phyloP scores from a whole-genome alignment of 1,284 basidiomycete genomes.

The Athelia psychrophila region DNA sequence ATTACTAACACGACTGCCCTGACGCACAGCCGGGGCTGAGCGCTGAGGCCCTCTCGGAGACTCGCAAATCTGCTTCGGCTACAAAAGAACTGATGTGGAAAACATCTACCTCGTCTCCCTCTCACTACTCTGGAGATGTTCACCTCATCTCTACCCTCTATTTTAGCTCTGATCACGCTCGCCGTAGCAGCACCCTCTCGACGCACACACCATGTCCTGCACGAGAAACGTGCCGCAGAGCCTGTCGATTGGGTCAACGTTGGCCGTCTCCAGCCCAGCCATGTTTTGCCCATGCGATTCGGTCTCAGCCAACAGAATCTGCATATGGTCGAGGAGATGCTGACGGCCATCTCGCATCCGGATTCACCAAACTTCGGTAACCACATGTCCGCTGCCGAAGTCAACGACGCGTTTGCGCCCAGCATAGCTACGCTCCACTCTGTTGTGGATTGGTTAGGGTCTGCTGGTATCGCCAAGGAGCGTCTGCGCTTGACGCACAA shows the following conservation, averaged over 20 bases:
- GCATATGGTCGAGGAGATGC: conserved; percentile 36
- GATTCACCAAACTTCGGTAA: conserved; percentile 33
- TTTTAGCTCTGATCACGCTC: too few relatives aligned
- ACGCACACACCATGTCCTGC: conserved; percentile 27
- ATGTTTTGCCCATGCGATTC: conserved; percentile 40
- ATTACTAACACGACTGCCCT: too few relatives aligned
- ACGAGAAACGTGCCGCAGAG: conserved; percentile 35
- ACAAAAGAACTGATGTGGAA: too few relatives aligned
- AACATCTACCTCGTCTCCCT: too few relatives aligned
- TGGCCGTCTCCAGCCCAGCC: conserved; percentile 29
- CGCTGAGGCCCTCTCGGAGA: too few relatives aligned
- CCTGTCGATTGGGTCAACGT: conserved; percentile 31
- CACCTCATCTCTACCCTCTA: too few relatives aligned
- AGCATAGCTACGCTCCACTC: conserved; percentile 32
- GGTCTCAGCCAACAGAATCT: conserved; percentile 45
- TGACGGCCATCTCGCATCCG: conserved; percentile 47
- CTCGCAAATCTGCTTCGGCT: too few relatives aligned
- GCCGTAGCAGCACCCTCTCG: too few relatives aligned
- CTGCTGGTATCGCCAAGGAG: conserved; percentile 36
- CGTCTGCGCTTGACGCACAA: conserved; percentile 34
- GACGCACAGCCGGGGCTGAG: too few relatives aligned
- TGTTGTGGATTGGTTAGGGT: conserved; percentile 41
- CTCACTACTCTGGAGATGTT: too few relatives aligned
- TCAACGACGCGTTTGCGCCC: conserved; percentile 34
- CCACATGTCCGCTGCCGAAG: conserved; percentile 31